Evolutionary conservation across 2,329 filamentous ascomycete genomes (phyloP).

Genomic region (Penicillium psychrosexuale): DNA sequence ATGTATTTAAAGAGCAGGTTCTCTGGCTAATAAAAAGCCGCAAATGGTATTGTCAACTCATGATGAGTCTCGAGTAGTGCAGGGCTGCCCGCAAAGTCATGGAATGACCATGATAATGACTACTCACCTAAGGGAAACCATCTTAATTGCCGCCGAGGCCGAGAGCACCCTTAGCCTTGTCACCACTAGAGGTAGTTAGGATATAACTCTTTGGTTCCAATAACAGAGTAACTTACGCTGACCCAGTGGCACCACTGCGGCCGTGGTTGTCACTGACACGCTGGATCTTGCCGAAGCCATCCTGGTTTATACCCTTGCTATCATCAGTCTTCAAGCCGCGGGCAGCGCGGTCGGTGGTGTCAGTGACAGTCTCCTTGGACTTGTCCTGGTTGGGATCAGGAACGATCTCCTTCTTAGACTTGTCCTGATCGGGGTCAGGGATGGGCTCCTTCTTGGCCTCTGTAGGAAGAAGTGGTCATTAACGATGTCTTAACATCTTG

Average conservation of each 20-base stretch:
- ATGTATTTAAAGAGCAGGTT: not conserved
- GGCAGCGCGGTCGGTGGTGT: constrained; percentile 54
- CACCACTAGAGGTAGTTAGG: constrained; percentile 30
- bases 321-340: constrained; percentile 53
- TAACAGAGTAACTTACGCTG: constrained; percentile 35
- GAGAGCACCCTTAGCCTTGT: constrained; percentile 46
- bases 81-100: constrained; percentile 1
- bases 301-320: constrained; percentile 55
- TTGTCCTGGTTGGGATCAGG: constrained; percentile 62
- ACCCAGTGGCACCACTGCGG: constrained; percentile 39
- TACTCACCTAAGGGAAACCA: not conserved
- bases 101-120: not conserved
- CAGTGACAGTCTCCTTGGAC: constrained; percentile 56
- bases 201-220: not conserved
- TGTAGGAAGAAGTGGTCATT: constrained; percentile 13
- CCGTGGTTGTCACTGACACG: constrained; percentile 44
- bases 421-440: constrained; percentile 47
- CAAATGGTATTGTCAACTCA: constrained; percentile 29
- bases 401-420: constrained; percentile 56
- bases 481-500: not conserved
- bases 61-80: constrained; percentile 22
- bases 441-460: constrained; percentile 57
- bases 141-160: constrained; percentile 35
- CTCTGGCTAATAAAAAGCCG: constrained; percentile 1
- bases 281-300: constrained; percentile 49